Evolutionary conservation across 2,329 filamentous ascomycete species (phyloP), one percentile per base, ranked within the genome.

Genomic region (Sphaceloma murrayae): DNA sequence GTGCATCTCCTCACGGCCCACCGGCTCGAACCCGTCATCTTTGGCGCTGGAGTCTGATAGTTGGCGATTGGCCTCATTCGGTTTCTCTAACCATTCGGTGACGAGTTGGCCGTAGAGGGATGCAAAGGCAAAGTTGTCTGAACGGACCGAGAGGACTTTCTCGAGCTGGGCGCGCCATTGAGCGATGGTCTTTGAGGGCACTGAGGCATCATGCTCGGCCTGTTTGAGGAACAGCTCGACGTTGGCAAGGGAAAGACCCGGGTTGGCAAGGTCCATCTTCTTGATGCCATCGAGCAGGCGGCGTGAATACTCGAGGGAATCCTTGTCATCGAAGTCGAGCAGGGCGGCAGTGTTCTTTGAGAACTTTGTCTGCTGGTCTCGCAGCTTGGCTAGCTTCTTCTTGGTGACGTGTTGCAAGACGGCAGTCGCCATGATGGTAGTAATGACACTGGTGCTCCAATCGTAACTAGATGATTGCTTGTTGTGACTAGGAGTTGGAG

Each of bases 41-140:
- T 36, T 27, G n/a, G 27, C 38, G 10, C 14, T 13, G 10, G 36
- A 24, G 19, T 19, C 32, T 3, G 54, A 51, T 3, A 32, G 43
- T 5, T 46, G 46, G 5, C 42, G 17, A 10, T 47, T 55, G 47
- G 30, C 51, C 32, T 40, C 51, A 16, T 50, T 58, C 48, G 58
- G 57, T 0, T 56, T 52, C 1, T 61, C 62, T 1, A 70, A 56
- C 67, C 67, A 71, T 48, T 71, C 68, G 0, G 62, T 69, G n/a
- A 69, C 67, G 3, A 71, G 59, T 36, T 66, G 58, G 2, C 64
- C 67, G 32, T 70, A 70, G 2, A 71, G 57, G 6, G 63, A 62
- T 0, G 68, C 67, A 34, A 66, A 69, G 42, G 64, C 53, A 44
- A 66, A 68, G 49, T 64, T 67, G 11, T 64, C 59, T 5, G 65